phyloP scores from a whole-genome alignment of 169 alveolate genomes.

The Cryptosporidium felis region DNA sequence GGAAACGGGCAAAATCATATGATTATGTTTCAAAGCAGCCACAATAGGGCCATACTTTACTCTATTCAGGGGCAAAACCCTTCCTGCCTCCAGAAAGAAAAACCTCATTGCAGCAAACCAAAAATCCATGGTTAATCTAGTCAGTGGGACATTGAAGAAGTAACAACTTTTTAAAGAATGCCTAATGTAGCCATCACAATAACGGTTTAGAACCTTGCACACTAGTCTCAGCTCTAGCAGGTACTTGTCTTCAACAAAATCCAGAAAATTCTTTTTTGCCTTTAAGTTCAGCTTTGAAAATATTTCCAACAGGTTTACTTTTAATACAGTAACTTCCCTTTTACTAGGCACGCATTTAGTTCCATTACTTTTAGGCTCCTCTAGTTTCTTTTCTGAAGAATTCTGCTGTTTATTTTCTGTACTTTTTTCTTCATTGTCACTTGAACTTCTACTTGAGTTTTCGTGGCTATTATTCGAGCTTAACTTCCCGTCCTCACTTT shows the following conservation, averaged over 20 bases:
- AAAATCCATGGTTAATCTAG: constrained; percentile 51
- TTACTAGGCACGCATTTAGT: too few species aligned
- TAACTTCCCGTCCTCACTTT: not conserved
- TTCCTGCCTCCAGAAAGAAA: constrained; percentile 54
- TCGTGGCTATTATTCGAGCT: too few species aligned
- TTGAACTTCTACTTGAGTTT: too few species aligned
- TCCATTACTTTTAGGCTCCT: not conserved
- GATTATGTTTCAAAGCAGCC: constrained; percentile 63
- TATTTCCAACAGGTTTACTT: constrained; percentile 11
- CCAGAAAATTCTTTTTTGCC: constrained; percentile 29
- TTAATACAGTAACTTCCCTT: not conserved
- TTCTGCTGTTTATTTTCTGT: too few species aligned
- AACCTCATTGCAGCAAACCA: constrained; percentile 64
- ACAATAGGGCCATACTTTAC: constrained; percentile 46
- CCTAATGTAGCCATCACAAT: constrained; percentile 41
- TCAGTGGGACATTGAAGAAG: constrained; percentile 41
- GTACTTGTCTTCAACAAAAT: constrained; percentile 32
- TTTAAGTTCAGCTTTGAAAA: constrained; percentile 16
- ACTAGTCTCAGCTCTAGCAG: constrained; percentile 29
- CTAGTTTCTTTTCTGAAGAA: not conserved
- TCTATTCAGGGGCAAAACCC: constrained; percentile 29
- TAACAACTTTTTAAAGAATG: constrained; percentile 37
- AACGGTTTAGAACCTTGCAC: constrained; percentile 28
- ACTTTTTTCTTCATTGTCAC: too few species aligned
- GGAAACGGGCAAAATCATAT: constrained; percentile 49